Base-by-base conservation (phyloP, 495 filamentous ascomycete genomes). In the Podospora conica region DNA sequence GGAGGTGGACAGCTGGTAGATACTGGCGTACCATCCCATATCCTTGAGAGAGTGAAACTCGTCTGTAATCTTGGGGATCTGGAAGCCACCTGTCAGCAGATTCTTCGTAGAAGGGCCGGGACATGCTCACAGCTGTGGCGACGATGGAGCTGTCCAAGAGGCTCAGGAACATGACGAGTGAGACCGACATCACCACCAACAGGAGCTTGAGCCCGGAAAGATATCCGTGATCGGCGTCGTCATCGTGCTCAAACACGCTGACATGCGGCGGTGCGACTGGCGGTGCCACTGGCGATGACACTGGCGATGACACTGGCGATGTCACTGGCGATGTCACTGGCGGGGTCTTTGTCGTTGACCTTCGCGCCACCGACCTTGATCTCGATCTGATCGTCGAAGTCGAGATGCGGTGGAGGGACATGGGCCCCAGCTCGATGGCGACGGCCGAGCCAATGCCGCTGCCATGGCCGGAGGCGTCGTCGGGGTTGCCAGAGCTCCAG, bases 101-200 rank as follows among this genome's bases (percentile, higher is more conserved):
- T 3, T 23, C 1, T 21, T 4, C 9, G 10, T 29, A 23, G 24
- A 9, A 9, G 48, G 59, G 21, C 22, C 31, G 53, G 29, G 57
- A 11, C 12, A n/a, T n/a, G 60, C 69, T 65, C 25, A 71, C 71
- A 22, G 83, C 83, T 1, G 83, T 84, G 8, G 76, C 66, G 54
- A 86, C 67, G 65, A 86, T 85, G 1, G 83, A 78, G 20, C 70
- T 71, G 65, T 86, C 84, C 6, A 87, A 67, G 53, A 86, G 64
- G 73, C 85, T 76, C 31, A 85, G 63, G 68, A 84, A 85, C 7
- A 70, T 68, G 20, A 76, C 78, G 9, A 82, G 24, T 0, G 75
- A 77, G 18, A 82, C 60, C 3, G 69, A 69, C 1, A 22, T 18
- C 24, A 67, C 9, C 3, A 72, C 54, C 2, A 55, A 31, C 1